Conservation (phyloP, 2,329 filamentous ascomycete species). For the Cordyceps farinosa region DNA sequence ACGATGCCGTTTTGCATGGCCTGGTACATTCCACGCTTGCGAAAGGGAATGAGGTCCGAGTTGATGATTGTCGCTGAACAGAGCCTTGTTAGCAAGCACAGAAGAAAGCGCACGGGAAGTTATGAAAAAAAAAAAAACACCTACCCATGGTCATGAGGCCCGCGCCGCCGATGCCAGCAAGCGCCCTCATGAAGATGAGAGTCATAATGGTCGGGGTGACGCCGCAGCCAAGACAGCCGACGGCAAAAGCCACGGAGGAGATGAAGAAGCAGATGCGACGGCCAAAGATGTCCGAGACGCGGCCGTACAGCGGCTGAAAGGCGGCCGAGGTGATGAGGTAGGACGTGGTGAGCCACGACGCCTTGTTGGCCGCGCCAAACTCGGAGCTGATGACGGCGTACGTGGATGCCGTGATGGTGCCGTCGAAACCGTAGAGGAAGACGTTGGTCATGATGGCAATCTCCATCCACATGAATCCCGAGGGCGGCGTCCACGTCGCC, state of each 20-base stretch:
- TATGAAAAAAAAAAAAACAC: constrained; percentile 18
- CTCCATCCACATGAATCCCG: constrained; percentile 56
- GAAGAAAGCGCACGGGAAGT: neutral
- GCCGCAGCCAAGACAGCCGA: constrained; percentile 63
- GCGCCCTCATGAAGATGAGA: constrained; percentile 61
- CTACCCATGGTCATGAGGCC: constrained; percentile 67
- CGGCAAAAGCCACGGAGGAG: constrained; percentile 58
- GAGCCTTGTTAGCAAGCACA: neutral
- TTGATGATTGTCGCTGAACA: constrained; percentile 46
- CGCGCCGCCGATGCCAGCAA: constrained; percentile 67
- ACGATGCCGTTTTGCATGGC: constrained; percentile 58
- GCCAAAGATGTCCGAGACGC: constrained; percentile 67
- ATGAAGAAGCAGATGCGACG: constrained; percentile 61
- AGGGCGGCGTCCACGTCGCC: constrained; percentile 44
- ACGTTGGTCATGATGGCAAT: constrained; percentile 62
- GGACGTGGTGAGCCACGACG: constrained; percentile 71
- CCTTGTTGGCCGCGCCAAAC: constrained; percentile 67
- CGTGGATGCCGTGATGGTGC: constrained; percentile 69
- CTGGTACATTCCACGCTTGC: constrained; percentile 55
- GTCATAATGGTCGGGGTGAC: constrained; percentile 54
- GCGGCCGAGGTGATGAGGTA: constrained; percentile 70
- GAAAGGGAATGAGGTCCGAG: constrained; percentile 60
- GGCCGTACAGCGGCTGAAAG: constrained; percentile 68
- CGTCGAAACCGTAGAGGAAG: constrained; percentile 65
- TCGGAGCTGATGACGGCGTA: constrained; percentile 74